Base-by-base conservation (phyloP, 1,139 yeast genomes). In the Trichomonascaceae sp. region DNA sequence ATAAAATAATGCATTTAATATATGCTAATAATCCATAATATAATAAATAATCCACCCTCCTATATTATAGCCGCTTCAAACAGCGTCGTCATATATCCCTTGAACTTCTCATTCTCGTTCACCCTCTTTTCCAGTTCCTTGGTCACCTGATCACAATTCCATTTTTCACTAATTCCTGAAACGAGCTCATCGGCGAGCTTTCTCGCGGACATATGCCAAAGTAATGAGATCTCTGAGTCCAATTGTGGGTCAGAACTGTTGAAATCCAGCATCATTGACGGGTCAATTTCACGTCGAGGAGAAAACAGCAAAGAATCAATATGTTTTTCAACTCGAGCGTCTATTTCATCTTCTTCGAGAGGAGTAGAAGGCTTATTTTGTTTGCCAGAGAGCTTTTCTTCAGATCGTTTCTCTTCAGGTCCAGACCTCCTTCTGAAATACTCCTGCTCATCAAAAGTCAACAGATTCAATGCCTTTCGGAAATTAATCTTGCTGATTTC, bases 1-100 rank as follows among this genome's bases (percentile, higher is more conserved):
- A 22, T 27, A 27, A 8, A 8, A 8, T 22, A 22, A 5, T 22
- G 8, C 8, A 22, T 8, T 5, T 8, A 22, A 8, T 22, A 4
- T 22, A 22, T 22, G 8, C 4, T 22, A 8, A 4, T 22, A 22
- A 22, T 22, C 8, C 27, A 7, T 10, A 27, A 27, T 27, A 2
- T 2, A 36, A 36, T 36, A 9, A 13, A 36, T 36, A 3, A 22
- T 6, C 24, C 24, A 22, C 6, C 24, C 24, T 22, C n/a, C 24
- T 52, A 61, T 9, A 60, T 53, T 41, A 61, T 58, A 6, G 61
- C 63, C 7, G 61, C 59, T 43, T 60, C 62, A 24, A 60, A 48
- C 41, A 59, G 45, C 1, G 63, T 55, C n/a, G 53, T 51, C n/a
- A 56, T 30, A n/a, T 50, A 49, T 3, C 53, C 55, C 41, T 52